Base-by-base conservation (phyloP, 139 green algal species). In the Raphidocelis subcapitata region DNA sequence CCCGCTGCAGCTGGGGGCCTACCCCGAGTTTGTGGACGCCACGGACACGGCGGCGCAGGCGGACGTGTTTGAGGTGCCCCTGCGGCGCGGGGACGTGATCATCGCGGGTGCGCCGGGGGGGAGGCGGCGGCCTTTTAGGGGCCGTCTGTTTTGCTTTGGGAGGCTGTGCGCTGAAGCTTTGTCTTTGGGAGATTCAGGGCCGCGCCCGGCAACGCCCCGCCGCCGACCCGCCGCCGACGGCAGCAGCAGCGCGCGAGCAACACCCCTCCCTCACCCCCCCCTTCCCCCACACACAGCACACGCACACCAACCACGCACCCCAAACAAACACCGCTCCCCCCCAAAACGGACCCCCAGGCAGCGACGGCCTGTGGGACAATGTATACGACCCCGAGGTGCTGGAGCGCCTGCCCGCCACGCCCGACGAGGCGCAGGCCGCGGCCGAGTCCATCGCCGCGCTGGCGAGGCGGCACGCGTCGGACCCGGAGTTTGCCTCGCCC, bases 321-420 rank as follows among this genome's bases (percentile, higher is more conserved):
- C n/a, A n/a, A n/a, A n/a, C n/a, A n/a, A n/a, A n/a, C n/a, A n/a
- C n/a, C n/a, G n/a, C n/a, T n/a, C n/a, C n/a, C n/a, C n/a, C n/a
- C n/a, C n/a, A n/a, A n/a, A n/a, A n/a, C n/a, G n/a, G 15, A n/a
- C 59, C 15, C 31, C 36, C 70, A 86, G 84, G 79, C 5, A 84
- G 67, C 21, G 89, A 94, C 67, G 89, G 89, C 0, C 65, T 94
- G 44, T 94, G 87, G 87, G 89, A 94, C 77, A 94, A 94, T 64
- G 26, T 71, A 5, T 75, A 72, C 35, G 32, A 28, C 35, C 41
- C 23, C 8, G 72, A 78, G 49, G 3, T 78, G 1, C 32, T 89
- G 24, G 26, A 68, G n/a, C 35, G 85, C 49, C 23, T 86, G 47
- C 84, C 84, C 3, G 56, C 52, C 3, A 35, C 3, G 0, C 0